Evolutionary conservation across 169 alveolate species (phyloP).

Genomic region (Eimeria zaria): DNA sequence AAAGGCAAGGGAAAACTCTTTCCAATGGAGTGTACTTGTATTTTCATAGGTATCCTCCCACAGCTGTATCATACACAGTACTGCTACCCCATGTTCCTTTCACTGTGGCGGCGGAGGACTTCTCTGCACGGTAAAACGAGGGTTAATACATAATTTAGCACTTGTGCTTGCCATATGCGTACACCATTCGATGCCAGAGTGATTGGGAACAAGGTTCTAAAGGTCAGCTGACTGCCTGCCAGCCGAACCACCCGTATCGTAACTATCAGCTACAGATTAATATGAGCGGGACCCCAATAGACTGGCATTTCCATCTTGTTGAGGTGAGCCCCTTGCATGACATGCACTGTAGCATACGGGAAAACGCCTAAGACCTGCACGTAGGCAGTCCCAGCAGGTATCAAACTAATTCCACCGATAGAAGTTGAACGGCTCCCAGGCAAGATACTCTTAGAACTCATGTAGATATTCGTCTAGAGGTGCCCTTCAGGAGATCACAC

Average conservation of each 20-base stretch:
- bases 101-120: slow-evolving; percentile 73
- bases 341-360: neutral
- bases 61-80: slow-evolving; percentile 60
- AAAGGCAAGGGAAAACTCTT: slow-evolving; percentile 34
- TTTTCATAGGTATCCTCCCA: neutral
- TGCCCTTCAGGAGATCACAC: slow-evolving; percentile 29
- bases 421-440: slow-evolving; percentile 57
- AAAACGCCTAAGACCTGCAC: neutral
- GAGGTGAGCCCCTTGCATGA: slow-evolving; percentile 17
- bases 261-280: neutral
- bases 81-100: slow-evolving; percentile 39
- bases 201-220: slow-evolving; percentile 64
- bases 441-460: neutral
- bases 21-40: neutral
- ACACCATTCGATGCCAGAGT: neutral
- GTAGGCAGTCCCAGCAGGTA: slow-evolving; percentile 55
- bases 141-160: neutral
- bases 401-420: slow-evolving; percentile 38
- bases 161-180: neutral
- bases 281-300: slow-evolving; percentile 13
- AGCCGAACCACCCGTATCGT: neutral
- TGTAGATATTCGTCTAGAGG: neutral
- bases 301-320: slow-evolving; percentile 66
- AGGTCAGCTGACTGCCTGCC: slow-evolving; percentile 19
- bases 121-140: slow-evolving; percentile 48